These are phyloP conservation scores for Nelumbo lutea DNA, from an alignment of 164 flowering plant species.

Conservation along the genomic window DNA sequence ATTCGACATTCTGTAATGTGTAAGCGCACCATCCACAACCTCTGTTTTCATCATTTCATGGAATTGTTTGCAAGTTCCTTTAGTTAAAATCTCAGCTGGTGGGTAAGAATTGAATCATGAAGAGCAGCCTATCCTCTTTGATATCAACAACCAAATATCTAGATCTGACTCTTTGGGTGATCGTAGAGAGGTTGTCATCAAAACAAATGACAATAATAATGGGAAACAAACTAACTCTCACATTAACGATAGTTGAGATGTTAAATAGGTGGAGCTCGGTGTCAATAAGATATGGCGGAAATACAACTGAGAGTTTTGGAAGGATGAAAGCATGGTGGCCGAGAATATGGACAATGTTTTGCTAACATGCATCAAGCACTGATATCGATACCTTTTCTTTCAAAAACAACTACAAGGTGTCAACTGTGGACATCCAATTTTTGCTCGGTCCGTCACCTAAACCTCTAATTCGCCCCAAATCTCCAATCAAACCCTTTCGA, in stretches of 20 bases:
- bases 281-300: not conserved
- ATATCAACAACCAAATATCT: not conserved
- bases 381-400: conserved; percentile 20
- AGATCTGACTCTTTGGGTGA: not conserved
- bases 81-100: too few species aligned
- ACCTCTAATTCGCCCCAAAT: too few species aligned
- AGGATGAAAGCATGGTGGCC: conserved; percentile 12
- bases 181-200: conserved; percentile 5
- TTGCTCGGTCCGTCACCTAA: too few species aligned
- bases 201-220: conserved; percentile 7
- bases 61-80: too few species aligned
- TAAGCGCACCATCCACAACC: too few species aligned
- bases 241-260: not conserved
- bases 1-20: too few species aligned
- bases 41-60: too few species aligned
- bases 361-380: not conserved
- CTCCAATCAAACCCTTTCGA: too few species aligned
- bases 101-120: not conserved
- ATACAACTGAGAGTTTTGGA: conserved; percentile 30
- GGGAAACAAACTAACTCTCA: too few species aligned
- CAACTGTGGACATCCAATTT: too few species aligned
- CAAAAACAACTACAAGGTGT: not conserved
- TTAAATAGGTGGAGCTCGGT: not conserved
- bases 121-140: not conserved
- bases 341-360: not conserved